Percentiles rank a stretch among this genome's conserved stretches.
phyloP scores from a whole-genome alignment of 2,329 filamentous ascomycete species.

The Aspergillus sergii region DNA sequence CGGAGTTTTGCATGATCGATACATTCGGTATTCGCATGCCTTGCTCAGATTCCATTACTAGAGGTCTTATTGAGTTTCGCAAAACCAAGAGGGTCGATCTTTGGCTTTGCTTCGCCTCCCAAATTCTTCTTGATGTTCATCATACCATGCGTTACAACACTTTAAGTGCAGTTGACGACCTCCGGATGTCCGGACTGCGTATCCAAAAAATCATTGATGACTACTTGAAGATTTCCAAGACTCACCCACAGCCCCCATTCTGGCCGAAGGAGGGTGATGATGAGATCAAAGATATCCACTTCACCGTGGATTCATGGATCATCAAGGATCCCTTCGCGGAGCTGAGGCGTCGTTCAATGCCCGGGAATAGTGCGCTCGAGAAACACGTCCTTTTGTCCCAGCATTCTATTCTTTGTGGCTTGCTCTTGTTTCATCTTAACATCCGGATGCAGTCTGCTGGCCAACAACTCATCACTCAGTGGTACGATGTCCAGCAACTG shows the following conservation, averaged over 20 bases:
- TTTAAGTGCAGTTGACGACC: slow-evolving; percentile 23
- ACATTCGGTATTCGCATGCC: slow-evolving; percentile 22
- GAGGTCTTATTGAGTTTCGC: slow-evolving; percentile 29
- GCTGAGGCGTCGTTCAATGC: slow-evolving; percentile 9
- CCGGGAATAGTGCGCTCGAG: slow-evolving; percentile 12
- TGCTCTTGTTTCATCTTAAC: slow-evolving; percentile 30
- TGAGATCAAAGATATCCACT: slow-evolving; percentile 21
- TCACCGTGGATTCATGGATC: slow-evolving; percentile 20
- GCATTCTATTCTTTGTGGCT: slow-evolving; percentile 28
- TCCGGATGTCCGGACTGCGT: slow-evolving; percentile 30
- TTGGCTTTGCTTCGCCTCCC: slow-evolving; percentile 34
- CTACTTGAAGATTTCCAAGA: slow-evolving; percentile 25
- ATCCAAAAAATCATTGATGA: slow-evolving; percentile 30
- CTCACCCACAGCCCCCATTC: slow-evolving; percentile 28
- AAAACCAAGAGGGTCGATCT: slow-evolving; percentile 29
- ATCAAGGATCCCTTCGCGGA: slow-evolving; percentile 23
- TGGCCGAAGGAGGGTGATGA: slow-evolving; percentile 29
- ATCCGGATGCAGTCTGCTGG: slow-evolving; percentile 29
- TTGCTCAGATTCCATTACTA: slow-evolving; percentile 33
- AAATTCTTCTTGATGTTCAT: slow-evolving; percentile 39
- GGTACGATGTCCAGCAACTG: slow-evolving; percentile 33
- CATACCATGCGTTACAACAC: slow-evolving; percentile 32
- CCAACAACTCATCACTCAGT: slow-evolving; percentile 28
- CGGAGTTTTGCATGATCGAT: slow-evolving; percentile 31
- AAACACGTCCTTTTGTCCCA: slow-evolving; percentile 29